These are phyloP conservation scores for Globisporangium splendens DNA, from an alignment of 352 stramenopile genomes.

Conservation along the genomic window DNA sequence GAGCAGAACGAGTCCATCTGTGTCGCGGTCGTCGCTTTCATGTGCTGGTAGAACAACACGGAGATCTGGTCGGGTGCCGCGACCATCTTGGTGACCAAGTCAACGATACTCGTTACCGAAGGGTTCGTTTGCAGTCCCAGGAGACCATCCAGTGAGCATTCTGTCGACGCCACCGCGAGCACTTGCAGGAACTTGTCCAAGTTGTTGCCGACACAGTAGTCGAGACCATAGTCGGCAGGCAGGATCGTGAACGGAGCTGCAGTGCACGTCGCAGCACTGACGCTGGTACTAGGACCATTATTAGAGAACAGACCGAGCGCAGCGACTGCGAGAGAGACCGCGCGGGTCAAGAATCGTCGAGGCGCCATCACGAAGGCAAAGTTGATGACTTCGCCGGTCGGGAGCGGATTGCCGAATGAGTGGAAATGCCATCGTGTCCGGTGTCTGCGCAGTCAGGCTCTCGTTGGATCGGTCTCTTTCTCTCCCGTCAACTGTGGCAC, in stretches of 20 bases:
- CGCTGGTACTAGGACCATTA: neutral
- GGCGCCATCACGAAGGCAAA: too few relatives aligned
- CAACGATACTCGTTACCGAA: conserved; percentile 21
- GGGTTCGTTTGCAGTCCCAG: conserved; percentile 25
- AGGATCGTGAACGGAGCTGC: conserved; percentile 39
- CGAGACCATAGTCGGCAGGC: conserved; percentile 28
- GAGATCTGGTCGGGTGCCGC: conserved; percentile 22
- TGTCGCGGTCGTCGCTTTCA: conserved; percentile 21
- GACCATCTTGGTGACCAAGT: conserved; percentile 37
- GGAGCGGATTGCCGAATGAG: conserved; percentile 2
- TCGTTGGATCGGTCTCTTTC: too few relatives aligned
- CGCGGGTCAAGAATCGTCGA: neutral
- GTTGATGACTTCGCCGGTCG: too few relatives aligned
- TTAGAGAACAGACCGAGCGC: neutral
- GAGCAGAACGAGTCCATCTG: conserved; percentile 43
- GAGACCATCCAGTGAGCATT: too few relatives aligned
- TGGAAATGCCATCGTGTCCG: too few relatives aligned
- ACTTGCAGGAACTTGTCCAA: conserved; percentile 32
- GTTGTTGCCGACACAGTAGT: conserved; percentile 52
- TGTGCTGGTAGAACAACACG: conserved; percentile 12
- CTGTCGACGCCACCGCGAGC: conserved; percentile 27
- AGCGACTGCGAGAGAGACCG: neutral
- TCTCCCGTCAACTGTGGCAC: too few relatives aligned
- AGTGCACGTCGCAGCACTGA: conserved; percentile 34
- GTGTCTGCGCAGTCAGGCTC: too few relatives aligned